Base-by-base conservation (phyloP, 208 protist genomes). In the Crithidia fasciculata region DNA sequence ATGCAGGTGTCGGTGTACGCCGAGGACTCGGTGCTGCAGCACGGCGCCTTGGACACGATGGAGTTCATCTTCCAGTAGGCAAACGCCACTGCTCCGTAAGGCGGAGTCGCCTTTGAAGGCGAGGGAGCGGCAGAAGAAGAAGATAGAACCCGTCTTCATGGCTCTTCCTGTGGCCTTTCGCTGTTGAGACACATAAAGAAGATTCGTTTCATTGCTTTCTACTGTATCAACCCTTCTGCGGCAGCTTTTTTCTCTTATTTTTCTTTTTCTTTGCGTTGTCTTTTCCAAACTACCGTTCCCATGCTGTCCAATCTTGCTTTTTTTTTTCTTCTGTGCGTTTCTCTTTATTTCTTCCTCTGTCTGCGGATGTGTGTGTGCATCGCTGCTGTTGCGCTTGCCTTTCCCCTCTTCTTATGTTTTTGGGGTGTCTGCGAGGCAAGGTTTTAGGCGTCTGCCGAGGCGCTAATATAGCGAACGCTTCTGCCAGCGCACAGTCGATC, bases 1-100 rank as follows among this genome's bases (percentile, higher is more conserved):
- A 74, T 84, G 50, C 66, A 79, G 39, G 71, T 87, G 13, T 83
- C 43, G 0, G 74, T 90, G 3, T 90, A 85, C 69, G 68, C 82
- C 4, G 59, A 77, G n/a, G 62, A 75, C 28, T 53, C 57, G 7
- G 65, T 86, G 37, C 70, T 91, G 49, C 76, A 83, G 47, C 45
- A 37, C 13, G 76, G 64, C 40, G 80, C 82, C 13, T 52, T 81
- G 28, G 65, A 81, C 67, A 76, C 66, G 9, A 56, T 81, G 56
- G 45, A 76, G 54, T 76, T 81, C 36, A 63, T 70, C 13, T 56
- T 81, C 16, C n/a, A 56, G 50, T 72, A 71, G 66, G 39, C 43
- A 37, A 39, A 0, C 8, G 13, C 28, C 28, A 28, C 28, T 28
- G 28, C 57, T 18, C 57, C 7, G 2, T 39, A 62, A 39, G 37